A percentile compares a stretch with the other conserved stretches of the same genome.
Conservation (phyloP, 257 asterid species). For the Gynochthodes officinalis region DNA sequence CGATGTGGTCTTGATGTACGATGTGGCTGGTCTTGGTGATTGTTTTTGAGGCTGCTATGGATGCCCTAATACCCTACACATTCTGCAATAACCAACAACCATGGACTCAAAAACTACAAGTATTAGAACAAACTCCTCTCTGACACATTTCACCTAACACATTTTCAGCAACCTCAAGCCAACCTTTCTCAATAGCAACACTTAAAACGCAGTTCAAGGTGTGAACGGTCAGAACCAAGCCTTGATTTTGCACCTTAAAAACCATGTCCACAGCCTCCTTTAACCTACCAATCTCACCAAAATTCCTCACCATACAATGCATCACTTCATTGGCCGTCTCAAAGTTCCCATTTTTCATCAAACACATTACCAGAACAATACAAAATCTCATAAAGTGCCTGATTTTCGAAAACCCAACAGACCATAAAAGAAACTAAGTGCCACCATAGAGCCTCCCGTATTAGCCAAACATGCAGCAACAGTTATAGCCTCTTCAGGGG, state of each 20-base stretch:
- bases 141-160: constrained; percentile 83
- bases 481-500: constrained; percentile 70
- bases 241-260: constrained; percentile 74
- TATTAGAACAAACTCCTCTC: constrained; percentile 63
- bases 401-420: constrained; percentile 46
- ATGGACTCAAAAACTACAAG: constrained; percentile 60
- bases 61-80: constrained; percentile 55
- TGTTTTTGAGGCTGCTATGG: too few species aligned
- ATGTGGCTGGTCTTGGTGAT: too few species aligned
- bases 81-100: constrained; percentile 68
- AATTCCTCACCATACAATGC: constrained; percentile 71
- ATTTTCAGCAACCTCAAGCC: constrained; percentile 57
- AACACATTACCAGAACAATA: constrained; percentile 56
- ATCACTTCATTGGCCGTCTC: constrained; percentile 71
- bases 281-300: constrained; percentile 65
- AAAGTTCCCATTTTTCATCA: constrained; percentile 65
- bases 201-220: constrained; percentile 63
- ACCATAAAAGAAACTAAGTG: constrained; percentile 80
- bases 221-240: constrained; percentile 55
- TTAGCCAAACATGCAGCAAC: constrained; percentile 80
- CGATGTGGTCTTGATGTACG: too few species aligned
- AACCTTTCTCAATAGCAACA: constrained; percentile 47
- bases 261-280: constrained; percentile 81
- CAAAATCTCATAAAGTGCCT: constrained; percentile 75
- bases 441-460: constrained; percentile 81